Base-by-base conservation (phyloP, 495 filamentous ascomycete genomes). In the Elasticomyces elasticus region DNA sequence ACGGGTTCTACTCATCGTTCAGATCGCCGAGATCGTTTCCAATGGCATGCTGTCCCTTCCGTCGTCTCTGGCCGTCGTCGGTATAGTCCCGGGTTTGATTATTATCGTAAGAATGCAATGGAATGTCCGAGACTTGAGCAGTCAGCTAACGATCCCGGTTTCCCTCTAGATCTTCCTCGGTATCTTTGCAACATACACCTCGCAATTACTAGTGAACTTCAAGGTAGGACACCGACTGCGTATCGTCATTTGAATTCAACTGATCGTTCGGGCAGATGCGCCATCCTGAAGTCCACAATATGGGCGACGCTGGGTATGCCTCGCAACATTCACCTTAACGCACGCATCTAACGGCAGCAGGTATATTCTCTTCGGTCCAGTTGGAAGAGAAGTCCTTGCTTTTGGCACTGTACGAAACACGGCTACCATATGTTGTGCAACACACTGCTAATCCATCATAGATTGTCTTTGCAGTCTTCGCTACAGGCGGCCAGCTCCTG, bases 1-100 rank as follows among this genome's bases (percentile, higher is more conserved):
- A n/a, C n/a, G n/a, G n/a, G n/a, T n/a, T n/a, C n/a, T n/a, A n/a
- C n/a, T n/a, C n/a, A n/a, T n/a, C n/a, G n/a, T n/a, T n/a, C n/a
- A n/a, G n/a, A n/a, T n/a, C 33, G 78, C 79, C 0, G 79, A 83
- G 62, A 80, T 78, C 25, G 74, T 83, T n/a, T 75, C 71, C 35
- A 75, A 79, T 44, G 79, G 79, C 35, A 80, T 82, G 67, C 71
- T 83, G 5, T 78, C 74, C 7, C 62, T 82, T 19, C 79, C 79
- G 0, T 76, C 66, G 63, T 78, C 26, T 69, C 74, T 48, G 69
- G 75, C 77, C 1, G 69, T 72, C 1, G 75, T 83, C 15, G 79
- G 79, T 6, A 60, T 83, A 33, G 71, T 80, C 3, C 78, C 79
- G 7, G 78, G 77, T 23, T 59, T 73, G 13, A 60, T 69, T 26